These are phyloP conservation scores for Citrus unshiu DNA, from an alignment of 345 rosid species.

Conservation along the genomic window DNA sequence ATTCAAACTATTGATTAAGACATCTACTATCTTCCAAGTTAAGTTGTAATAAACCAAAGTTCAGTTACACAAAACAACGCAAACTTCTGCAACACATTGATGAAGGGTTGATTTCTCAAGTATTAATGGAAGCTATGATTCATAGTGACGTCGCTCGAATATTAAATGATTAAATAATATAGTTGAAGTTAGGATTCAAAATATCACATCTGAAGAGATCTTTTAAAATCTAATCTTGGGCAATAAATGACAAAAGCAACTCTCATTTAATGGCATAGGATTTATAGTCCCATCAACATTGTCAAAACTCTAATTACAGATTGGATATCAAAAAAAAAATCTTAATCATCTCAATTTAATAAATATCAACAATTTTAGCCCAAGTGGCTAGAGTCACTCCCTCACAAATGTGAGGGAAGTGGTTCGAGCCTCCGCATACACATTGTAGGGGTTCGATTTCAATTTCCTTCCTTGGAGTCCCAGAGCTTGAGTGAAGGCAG, in stretches of 20 bases:
- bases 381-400: too few species aligned
- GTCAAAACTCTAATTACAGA: slow-evolving; percentile 68
- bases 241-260: slow-evolving; percentile 18
- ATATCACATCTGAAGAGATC: slow-evolving; percentile 35
- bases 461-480: too few species aligned
- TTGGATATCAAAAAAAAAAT: slow-evolving; percentile 56
- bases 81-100: background rate
- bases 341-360: too few species aligned
- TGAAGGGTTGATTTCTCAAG: background rate
- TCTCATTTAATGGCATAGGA: slow-evolving; percentile 30
- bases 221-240: slow-evolving; percentile 61
- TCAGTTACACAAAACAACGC: background rate
- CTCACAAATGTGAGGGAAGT: too few species aligned
- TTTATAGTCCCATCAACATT: slow-evolving; percentile 54
- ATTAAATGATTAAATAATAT: too few species aligned
- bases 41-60: background rate
- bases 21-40: background rate
- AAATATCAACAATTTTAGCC: too few species aligned
- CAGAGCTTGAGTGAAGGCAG: too few species aligned
- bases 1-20: background rate
- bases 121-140: too few species aligned
- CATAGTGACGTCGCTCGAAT: too few species aligned
- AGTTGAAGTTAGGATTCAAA: background rate
- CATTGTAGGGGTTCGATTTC: too few species aligned
- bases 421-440: too few species aligned